phyloP scores from a whole-genome alignment of 2,329 filamentous ascomycete species.

The Claviceps africana region DNA sequence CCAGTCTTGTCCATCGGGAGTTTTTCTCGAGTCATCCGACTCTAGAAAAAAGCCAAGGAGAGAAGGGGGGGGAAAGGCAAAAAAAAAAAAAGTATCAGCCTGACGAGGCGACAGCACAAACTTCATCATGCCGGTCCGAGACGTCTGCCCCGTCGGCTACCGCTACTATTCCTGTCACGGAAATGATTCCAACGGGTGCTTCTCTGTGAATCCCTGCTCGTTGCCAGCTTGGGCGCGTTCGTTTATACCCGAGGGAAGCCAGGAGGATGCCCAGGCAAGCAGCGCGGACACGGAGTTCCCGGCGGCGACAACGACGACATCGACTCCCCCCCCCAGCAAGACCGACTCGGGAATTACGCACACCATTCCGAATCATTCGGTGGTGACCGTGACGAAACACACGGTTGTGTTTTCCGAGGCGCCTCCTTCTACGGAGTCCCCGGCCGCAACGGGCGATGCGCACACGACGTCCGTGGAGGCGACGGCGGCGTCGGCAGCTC shows the following conservation, averaged over 20 bases:
- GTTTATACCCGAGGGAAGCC: slow-evolving; percentile 15
- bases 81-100: not conserved
- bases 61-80: not conserved
- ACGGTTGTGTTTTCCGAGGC: slow-evolving; percentile 19
- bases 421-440: slow-evolving; percentile 8
- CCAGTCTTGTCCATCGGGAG: no score
- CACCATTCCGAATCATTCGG: slow-evolving; percentile 21
- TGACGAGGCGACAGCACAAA: not conserved
- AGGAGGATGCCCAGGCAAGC: not conserved
- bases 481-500: not conserved
- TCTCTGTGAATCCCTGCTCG: slow-evolving; percentile 28
- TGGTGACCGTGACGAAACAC: slow-evolving; percentile 21
- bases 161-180: slow-evolving; percentile 24
- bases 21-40: no score
- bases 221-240: slow-evolving; percentile 4
- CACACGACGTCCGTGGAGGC: not conserved
- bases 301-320: not conserved
- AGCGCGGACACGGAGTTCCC: not conserved
- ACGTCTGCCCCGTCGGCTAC: slow-evolving; percentile 16
- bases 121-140: not conserved
- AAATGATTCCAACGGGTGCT: slow-evolving; percentile 30
- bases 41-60: no score
- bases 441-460: not conserved
- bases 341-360: slow-evolving; percentile 24
- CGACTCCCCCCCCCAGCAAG: slow-evolving; percentile 8